phyloP scores from a whole-genome alignment of 2,329 filamentous ascomycete species.

The Aphanoascus verrucosus region DNA sequence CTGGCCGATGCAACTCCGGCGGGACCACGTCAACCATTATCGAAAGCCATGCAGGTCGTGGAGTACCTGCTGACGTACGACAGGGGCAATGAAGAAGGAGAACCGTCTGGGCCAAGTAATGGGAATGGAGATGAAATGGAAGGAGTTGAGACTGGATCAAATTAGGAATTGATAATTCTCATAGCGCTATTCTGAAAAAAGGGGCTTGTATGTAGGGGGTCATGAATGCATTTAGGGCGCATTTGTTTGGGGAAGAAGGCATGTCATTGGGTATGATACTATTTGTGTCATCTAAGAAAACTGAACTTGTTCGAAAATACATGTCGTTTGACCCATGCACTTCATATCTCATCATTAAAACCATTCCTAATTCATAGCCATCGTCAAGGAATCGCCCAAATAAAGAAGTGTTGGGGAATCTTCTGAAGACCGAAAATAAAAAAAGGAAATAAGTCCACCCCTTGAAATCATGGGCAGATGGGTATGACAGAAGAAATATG shows the following conservation, averaged over 20 bases:
- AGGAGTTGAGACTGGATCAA: not conserved
- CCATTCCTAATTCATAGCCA: conserved; percentile 2
- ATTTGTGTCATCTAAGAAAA: not conserved
- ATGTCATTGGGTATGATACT: not conserved
- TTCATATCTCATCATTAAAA: conserved; percentile 8
- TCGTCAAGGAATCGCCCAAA: not conserved
- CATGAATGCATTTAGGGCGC: too few species aligned
- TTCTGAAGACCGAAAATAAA: not conserved
- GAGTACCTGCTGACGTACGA: conserved; percentile 35
- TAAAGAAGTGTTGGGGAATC: not conserved
- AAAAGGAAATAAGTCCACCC: not conserved
- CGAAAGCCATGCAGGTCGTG: conserved; percentile 32
- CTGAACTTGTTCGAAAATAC: not conserved
- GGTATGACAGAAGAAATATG: not conserved
- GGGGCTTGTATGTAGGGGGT: not conserved
- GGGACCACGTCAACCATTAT: conserved; percentile 17
- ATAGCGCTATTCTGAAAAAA: not conserved
- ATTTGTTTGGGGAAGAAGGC: too few species aligned
- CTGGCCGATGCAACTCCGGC: not conserved
- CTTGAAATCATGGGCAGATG: not conserved
- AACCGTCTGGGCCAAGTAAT: not conserved
- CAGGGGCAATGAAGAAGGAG: conserved; percentile 19
- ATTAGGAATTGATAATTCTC: not conserved
- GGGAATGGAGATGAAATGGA: conserved; percentile 5
- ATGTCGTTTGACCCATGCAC: not conserved